phyloP scores from a whole-genome alignment of 148 eudicot genomes.

The Camellia lanceoleosa region DNA sequence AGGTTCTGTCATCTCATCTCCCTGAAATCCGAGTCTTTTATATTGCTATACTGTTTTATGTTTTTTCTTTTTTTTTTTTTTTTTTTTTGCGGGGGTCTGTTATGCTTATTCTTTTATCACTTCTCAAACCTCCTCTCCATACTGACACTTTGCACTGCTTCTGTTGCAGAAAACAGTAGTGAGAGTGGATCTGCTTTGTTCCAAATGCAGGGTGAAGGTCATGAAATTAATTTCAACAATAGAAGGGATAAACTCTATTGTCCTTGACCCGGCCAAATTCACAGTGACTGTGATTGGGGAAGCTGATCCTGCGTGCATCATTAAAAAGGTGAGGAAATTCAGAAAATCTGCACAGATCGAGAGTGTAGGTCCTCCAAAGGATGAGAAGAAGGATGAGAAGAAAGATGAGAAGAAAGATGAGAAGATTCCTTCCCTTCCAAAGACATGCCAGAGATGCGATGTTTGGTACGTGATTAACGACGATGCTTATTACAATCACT shows the following conservation, averaged over 20 bases:
- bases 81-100: neutral
- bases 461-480: conserved; percentile 21
- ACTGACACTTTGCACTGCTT: conserved; percentile 1
- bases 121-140: neutral
- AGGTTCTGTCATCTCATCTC: conserved; percentile 16
- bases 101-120: neutral
- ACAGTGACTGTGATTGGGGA: conserved; percentile 30
- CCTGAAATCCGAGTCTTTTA: neutral
- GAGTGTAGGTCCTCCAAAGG: conserved; percentile 34
- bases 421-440: conserved; percentile 3
- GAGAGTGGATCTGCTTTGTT: conserved; percentile 35
- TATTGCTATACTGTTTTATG: neutral
- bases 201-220: conserved; percentile 31
- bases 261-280: conserved; percentile 28
- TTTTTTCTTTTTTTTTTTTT: neutral
- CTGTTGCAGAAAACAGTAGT: conserved; percentile 37
- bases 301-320: conserved; percentile 32
- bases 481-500: neutral
- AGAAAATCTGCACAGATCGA: conserved; percentile 24
- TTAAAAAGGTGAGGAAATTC: conserved; percentile 35
- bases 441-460: conserved; percentile 27
- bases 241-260: conserved; percentile 35
- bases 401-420: conserved; percentile 27
- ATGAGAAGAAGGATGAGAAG: conserved; percentile 32
- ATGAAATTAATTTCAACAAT: conserved; percentile 28